Evolutionary conservation across 257 asterid species (phyloP).

Genomic region (Salvia miltiorrhiza): DNA sequence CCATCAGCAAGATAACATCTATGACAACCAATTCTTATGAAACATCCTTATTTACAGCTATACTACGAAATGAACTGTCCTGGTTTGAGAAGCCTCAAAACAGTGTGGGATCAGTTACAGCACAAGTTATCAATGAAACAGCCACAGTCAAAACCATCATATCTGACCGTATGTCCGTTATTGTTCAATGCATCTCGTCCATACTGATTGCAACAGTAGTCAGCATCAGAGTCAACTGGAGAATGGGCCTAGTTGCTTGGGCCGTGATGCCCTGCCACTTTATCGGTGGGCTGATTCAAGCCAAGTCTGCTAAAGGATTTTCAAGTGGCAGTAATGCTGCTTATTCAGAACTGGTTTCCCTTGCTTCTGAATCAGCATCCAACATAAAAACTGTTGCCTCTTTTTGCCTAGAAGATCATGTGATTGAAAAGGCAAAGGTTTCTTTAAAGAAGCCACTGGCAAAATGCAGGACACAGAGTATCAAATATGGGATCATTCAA

Average conservation of each 20-base stretch:
- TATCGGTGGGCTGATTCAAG: slow-evolving; percentile 80
- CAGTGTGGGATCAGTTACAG: slow-evolving; percentile 58
- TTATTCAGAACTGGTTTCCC: slow-evolving; percentile 59
- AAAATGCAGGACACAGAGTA: slow-evolving; percentile 53
- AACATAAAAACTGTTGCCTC: slow-evolving; percentile 70
- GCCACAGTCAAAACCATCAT: slow-evolving; percentile 76
- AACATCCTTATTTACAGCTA: slow-evolving; percentile 42
- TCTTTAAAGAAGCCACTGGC: slow-evolving; percentile 42
- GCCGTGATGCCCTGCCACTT: slow-evolving; percentile 92
- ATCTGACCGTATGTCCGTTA: slow-evolving; percentile 78
- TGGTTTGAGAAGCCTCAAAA: slow-evolving; percentile 85
- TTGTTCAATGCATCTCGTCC: slow-evolving; percentile 76
- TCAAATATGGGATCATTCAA: slow-evolving; percentile 68
- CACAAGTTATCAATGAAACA: slow-evolving; percentile 65
- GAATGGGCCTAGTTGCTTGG: slow-evolving; percentile 88
- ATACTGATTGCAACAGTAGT: slow-evolving; percentile 71
- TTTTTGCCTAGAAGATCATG: slow-evolving; percentile 67
- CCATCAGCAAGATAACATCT: slow-evolving; percentile 8
- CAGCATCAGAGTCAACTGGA: slow-evolving; percentile 71
- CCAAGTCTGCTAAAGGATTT: slow-evolving; percentile 83
- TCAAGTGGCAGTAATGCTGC: slow-evolving; percentile 54
- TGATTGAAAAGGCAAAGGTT: slow-evolving; percentile 51
- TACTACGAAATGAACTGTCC: slow-evolving; percentile 61
- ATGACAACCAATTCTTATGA: not conserved
- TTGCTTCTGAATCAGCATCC: slow-evolving; percentile 70